A percentile compares a stretch with the other conserved stretches of the same genome.
Conservation (phyloP, 805 yeast genomes). For the Wickerhamiella cacticola region DNA sequence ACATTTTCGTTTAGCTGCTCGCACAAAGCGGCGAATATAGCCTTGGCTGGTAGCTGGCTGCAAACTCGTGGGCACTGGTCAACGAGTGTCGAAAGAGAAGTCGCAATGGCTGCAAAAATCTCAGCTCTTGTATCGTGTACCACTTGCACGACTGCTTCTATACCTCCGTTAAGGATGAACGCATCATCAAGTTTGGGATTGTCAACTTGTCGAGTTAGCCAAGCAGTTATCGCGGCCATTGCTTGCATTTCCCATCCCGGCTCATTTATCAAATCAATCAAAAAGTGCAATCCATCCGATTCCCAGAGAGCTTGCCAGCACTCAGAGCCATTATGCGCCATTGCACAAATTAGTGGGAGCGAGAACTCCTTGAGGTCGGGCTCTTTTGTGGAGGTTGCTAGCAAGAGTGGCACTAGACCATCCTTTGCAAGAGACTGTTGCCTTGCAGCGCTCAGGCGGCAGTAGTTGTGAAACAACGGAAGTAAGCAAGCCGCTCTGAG, state of each 20-base stretch:
- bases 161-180: slow-evolving; percentile 6
- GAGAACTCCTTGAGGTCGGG: slow-evolving; percentile 41
- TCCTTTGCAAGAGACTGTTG: slow-evolving; percentile 37
- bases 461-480: slow-evolving; percentile 41
- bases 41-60: slow-evolving; percentile 1
- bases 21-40: background rate
- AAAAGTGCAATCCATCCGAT: slow-evolving; percentile 31
- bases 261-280: slow-evolving; percentile 36
- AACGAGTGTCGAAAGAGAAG: slow-evolving; percentile 10
- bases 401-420: slow-evolving; percentile 39
- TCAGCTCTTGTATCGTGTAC: slow-evolving; percentile 1
- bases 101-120: slow-evolving; percentile 8
- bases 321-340: slow-evolving; percentile 36
- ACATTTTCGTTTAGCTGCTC: slow-evolving; percentile 1
- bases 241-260: slow-evolving; percentile 50
- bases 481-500: slow-evolving; percentile 36
- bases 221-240: slow-evolving; percentile 36
- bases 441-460: slow-evolving; percentile 36
- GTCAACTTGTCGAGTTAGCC: slow-evolving; percentile 27
- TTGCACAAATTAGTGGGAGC: slow-evolving; percentile 41
- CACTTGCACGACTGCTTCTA: background rate
- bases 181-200: background rate
- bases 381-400: slow-evolving; percentile 32
- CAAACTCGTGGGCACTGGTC: slow-evolving; percentile 4
- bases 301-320: slow-evolving; percentile 33